phyloP scores from a whole-genome alignment of 2,329 filamentous ascomycete genomes.

The Nigrospora osmanthi region DNA sequence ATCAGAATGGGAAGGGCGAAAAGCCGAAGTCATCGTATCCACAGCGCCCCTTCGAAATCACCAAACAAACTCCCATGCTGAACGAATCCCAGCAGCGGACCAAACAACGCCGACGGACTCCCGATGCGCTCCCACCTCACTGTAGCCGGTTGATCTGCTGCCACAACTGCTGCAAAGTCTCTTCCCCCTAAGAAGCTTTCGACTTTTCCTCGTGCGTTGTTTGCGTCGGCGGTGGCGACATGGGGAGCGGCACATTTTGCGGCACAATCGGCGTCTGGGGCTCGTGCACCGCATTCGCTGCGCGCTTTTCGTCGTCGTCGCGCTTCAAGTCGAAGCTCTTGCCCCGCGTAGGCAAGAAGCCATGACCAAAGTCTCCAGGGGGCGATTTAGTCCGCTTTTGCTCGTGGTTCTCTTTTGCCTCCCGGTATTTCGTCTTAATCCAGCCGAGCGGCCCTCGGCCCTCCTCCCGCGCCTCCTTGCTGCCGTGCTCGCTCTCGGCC shows the following conservation, averaged over 20 bases:
- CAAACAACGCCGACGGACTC: no score
- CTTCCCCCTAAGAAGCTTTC: slow-evolving; percentile 11
- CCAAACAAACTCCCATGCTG: neutral
- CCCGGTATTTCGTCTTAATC: slow-evolving; percentile 54
- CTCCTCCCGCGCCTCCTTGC: slow-evolving; percentile 37
- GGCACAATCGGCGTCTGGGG: slow-evolving; percentile 7
- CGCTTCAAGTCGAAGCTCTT: slow-evolving; percentile 42
- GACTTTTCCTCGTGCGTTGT: slow-evolving; percentile 12
- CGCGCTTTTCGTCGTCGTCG: slow-evolving; percentile 27
- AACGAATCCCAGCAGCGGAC: no score
- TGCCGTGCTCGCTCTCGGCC: slow-evolving; percentile 28
- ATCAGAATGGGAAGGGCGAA: neutral
- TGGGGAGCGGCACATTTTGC: slow-evolving; percentile 18
- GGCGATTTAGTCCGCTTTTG: slow-evolving; percentile 50
- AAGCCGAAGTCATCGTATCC: neutral
- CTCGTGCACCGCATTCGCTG: slow-evolving; percentile 1
- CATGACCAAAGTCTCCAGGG: slow-evolving; percentile 28
- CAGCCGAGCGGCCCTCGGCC: slow-evolving; percentile 45
- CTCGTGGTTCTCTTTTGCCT: slow-evolving; percentile 49
- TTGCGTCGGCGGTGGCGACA: slow-evolving; percentile 16
- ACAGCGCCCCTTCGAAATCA: neutral
- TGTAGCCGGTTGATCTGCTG: neutral
- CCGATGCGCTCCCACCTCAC: neutral
- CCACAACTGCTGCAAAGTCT: slow-evolving; percentile 1
- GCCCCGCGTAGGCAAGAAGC: slow-evolving; percentile 27